Base-by-base conservation (phyloP, 805 yeast genomes). In the Saccharomycopsis olivae region DNA sequence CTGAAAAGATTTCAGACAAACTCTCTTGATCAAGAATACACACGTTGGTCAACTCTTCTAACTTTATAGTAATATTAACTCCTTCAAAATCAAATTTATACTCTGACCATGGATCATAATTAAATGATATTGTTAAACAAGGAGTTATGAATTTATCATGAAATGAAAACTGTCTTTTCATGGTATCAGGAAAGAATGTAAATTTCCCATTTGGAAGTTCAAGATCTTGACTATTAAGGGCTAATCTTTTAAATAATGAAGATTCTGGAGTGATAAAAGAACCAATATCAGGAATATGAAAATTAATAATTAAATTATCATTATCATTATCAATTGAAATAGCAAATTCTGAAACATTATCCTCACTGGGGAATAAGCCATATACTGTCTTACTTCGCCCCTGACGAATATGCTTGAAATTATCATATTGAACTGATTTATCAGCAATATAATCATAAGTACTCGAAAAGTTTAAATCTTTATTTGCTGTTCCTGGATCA, bases 201-300 rank as follows among this genome's bases (percentile, higher is more conserved):
- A 34, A 41, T 14, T 14, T 19, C 4, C 35, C 49, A 29, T 34
- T 50, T 37, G 36, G 47, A 32, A 50, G 49, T 27, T 33, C 21
- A 16, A 37, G 20, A 16, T 33, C 49, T 31, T 17, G 36, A 32
- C 27, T 47, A 34, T 23, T 37, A n/a, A 39, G n/a, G 15, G 40
- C 17, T 19, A 46, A 30, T 23, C 41, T 17, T 20, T 40, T 40
- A 38, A 57, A 54, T 2, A 53, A 27, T 4, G 43, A 38, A 18
- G 56, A 49, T 17, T 46, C 48, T 1, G 71, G 71, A 2, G 55
- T 16, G 3, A 66, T 27, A 35, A 50, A 57, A 1, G 67, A 51
- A 8, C 60, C 59, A 3, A 64, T 38, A 47, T 68, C 73, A 3
- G 70, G 68, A 6, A 68, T 47, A 47, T 68, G 73, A 5, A 68